phyloP scores from a whole-genome alignment of 2,329 filamentous ascomycete genomes.

The Penicillium expansum region DNA sequence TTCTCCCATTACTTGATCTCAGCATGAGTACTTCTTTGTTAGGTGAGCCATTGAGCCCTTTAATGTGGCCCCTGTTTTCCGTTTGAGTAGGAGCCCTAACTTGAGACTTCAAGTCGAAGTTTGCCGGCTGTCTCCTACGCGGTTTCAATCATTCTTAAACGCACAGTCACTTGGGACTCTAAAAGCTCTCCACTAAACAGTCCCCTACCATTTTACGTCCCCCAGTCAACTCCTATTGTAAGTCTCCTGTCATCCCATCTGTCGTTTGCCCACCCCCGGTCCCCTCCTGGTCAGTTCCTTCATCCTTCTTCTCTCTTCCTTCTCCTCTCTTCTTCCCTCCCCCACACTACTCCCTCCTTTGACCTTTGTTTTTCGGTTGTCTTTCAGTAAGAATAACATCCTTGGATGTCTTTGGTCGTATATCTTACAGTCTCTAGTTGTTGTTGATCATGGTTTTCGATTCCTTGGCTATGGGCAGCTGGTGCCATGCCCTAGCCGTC shows the following conservation, averaged over 20 bases:
- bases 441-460: background rate
- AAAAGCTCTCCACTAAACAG: background rate
- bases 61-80: background rate
- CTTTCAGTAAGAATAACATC: background rate
- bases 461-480: background rate
- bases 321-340: background rate
- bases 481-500: background rate
- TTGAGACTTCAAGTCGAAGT: background rate
- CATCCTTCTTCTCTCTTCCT: background rate
- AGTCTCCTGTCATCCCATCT: background rate
- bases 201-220: too few species aligned
- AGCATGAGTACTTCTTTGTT: background rate
- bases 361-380: background rate
- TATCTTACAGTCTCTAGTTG: background rate
- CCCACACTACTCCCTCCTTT: background rate
- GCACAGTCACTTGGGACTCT: background rate
- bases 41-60: background rate
- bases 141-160: background rate
- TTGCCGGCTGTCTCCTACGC: conserved; percentile 2
- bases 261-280: background rate
- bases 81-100: conserved; percentile 3
- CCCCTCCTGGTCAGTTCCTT: background rate
- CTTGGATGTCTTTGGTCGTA: background rate
- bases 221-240: too few species aligned
- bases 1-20: background rate